A percentile compares a stretch with the other conserved stretches of the same genome.
These are phyloP conservation scores for Tephrocybe rancida DNA, from an alignment of 768 basidiomycete genomes.

Conservation along the genomic window DNA sequence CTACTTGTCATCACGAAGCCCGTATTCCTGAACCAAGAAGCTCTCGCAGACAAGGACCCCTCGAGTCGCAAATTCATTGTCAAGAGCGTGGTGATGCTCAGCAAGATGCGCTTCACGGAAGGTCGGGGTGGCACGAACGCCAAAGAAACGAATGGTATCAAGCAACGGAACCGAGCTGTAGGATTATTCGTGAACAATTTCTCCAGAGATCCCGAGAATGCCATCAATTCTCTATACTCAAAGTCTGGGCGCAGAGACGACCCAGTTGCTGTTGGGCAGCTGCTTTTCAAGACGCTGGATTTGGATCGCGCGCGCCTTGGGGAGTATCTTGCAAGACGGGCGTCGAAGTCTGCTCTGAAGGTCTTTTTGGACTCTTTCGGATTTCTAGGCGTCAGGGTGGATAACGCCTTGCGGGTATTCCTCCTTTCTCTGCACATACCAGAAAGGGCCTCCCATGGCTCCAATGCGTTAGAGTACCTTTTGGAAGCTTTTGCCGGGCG, in stretches of 20 bases:
- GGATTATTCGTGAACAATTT: slow-evolving; percentile 81
- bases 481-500: slow-evolving; percentile 84
- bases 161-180: slow-evolving; percentile 59
- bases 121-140: slow-evolving; percentile 64
- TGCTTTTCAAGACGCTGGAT: slow-evolving; percentile 82
- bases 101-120: slow-evolving; percentile 65
- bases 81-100: slow-evolving; percentile 86
- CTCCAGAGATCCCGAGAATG: slow-evolving; percentile 75
- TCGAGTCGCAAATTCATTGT: slow-evolving; percentile 83
- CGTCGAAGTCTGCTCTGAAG: slow-evolving; percentile 76
- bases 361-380: slow-evolving; percentile 89
- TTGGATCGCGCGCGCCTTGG: slow-evolving; percentile 84
- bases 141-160: slow-evolving; percentile 36
- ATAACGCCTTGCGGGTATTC: slow-evolving; percentile 89
- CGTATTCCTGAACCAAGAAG: slow-evolving; percentile 68
- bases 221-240: slow-evolving; percentile 70
- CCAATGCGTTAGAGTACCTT: slow-evolving; percentile 63
- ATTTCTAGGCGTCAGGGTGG: slow-evolving; percentile 80
- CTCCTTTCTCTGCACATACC: slow-evolving; percentile 75
- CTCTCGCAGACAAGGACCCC: slow-evolving; percentile 60
- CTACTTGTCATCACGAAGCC: slow-evolving; percentile 94
- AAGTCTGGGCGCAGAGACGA: slow-evolving; percentile 65
- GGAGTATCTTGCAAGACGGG: slow-evolving; percentile 75
- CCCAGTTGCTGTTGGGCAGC: slow-evolving; percentile 71
- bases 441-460: slow-evolving; percentile 34